Percentiles rank a stretch among this genome's conserved stretches.
Conservation (phyloP, 2,329 filamentous ascomycete genomes). For the Neofusicoccum kwambonambiense region DNA sequence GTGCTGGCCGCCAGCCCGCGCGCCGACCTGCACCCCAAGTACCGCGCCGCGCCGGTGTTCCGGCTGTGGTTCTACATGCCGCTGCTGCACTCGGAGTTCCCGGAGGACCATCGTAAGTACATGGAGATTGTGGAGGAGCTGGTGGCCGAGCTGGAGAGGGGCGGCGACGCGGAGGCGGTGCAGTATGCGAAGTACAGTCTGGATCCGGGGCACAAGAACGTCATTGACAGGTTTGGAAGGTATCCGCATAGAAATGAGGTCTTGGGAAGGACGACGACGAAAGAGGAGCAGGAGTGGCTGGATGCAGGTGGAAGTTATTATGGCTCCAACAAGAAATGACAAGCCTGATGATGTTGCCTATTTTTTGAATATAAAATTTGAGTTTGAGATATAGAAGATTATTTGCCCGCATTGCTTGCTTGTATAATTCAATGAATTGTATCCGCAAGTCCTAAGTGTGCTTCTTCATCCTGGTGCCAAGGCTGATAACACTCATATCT, state of each 20-base stretch:
- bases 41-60: slow-evolving; percentile 35
- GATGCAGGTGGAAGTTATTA: slow-evolving; percentile 45
- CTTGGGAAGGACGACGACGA: slow-evolving; percentile 50
- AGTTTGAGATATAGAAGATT: too few species aligned
- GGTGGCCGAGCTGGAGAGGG: slow-evolving; percentile 32
- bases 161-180: slow-evolving; percentile 30
- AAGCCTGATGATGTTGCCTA: background rate
- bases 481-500: too few species aligned
- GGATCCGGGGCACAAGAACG: slow-evolving; percentile 49
- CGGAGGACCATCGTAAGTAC: slow-evolving; percentile 45
- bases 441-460: too few species aligned
- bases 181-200: slow-evolving; percentile 36
- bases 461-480: too few species aligned
- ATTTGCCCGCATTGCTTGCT: too few species aligned
- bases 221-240: slow-evolving; percentile 55
- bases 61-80: slow-evolving; percentile 61
- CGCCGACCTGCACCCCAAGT: slow-evolving; percentile 31
- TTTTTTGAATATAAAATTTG: too few species aligned
- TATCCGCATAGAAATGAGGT: slow-evolving; percentile 59
- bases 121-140: slow-evolving; percentile 33
- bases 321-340: slow-evolving; percentile 25
- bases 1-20: slow-evolving; percentile 34
- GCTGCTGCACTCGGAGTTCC: slow-evolving; percentile 58
- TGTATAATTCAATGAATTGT: too few species aligned
- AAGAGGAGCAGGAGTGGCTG: slow-evolving; percentile 53